Conservation (phyloP, 306 rosid genomes). For the Begonia fuchsioides region DNA sequence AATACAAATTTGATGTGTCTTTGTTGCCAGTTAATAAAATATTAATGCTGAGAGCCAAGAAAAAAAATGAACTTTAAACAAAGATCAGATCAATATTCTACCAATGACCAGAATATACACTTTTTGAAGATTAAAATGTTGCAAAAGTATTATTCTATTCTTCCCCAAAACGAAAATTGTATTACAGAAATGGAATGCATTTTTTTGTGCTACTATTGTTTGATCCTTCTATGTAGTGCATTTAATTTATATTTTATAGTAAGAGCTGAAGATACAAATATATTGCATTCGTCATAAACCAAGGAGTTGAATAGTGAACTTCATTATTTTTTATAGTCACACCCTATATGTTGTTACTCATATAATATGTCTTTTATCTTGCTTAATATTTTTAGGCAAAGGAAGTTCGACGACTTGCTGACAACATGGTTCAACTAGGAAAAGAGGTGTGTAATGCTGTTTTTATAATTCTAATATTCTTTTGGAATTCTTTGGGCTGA, state of each 20-base stretch:
- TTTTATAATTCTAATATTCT: neutral
- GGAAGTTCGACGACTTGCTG: conserved; percentile 80
- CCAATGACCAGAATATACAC: too few relatives aligned
- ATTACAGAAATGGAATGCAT: neutral
- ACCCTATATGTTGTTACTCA: neutral
- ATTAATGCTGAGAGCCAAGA: too few relatives aligned
- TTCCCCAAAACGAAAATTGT: too few relatives aligned
- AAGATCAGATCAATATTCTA: too few relatives aligned
- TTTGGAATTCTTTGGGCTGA: neutral
- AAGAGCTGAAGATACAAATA: too few relatives aligned
- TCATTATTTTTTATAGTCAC: neutral
- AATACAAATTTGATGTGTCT: too few relatives aligned
- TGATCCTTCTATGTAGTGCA: neutral
- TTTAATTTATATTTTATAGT: neutral
- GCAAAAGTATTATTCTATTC: too few relatives aligned
- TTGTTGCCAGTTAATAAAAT: too few relatives aligned
- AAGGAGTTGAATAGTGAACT: neutral
- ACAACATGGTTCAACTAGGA: conserved; percentile 85
- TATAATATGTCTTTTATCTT: neutral
- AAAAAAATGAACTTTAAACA: too few relatives aligned
- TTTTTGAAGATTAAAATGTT: too few relatives aligned
- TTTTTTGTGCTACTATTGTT: neutral
- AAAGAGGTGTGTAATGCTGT: conserved; percentile 44
- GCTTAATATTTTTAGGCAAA: conserved; percentile 44
- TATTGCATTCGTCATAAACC: neutral